Conservation (phyloP, 345 rosid genomes). For the Brassica nigra region DNA sequence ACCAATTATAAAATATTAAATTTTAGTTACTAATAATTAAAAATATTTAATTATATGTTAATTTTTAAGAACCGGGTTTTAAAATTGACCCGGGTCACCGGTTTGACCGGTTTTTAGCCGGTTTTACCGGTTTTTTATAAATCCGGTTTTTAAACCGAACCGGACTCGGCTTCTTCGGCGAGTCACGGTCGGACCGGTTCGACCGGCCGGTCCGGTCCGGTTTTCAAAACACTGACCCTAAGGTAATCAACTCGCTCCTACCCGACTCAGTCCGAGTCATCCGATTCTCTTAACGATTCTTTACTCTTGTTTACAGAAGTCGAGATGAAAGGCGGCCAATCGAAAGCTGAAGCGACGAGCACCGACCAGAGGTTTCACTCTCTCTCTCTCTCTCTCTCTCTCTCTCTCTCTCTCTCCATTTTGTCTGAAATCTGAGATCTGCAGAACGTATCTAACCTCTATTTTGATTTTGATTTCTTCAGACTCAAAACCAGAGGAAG, state of each 20-base stretch:
- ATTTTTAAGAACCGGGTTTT: too few species aligned
- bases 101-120: too few species aligned
- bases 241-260: constrained; percentile 36
- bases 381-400: not conserved
- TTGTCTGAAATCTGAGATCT: constrained; percentile 28
- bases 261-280: constrained; percentile 39
- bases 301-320: constrained; percentile 43
- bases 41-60: too few species aligned
- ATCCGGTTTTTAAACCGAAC: too few species aligned
- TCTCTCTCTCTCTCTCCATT: not conserved
- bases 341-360: constrained; percentile 49
- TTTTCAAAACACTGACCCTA: not conserved
- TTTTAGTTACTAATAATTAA: too few species aligned
- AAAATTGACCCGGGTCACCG: too few species aligned
- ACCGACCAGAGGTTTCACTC: constrained; percentile 49
- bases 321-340: constrained; percentile 70
- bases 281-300: constrained; percentile 31
- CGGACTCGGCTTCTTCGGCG: too few species aligned
- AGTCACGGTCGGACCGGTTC: too few species aligned
- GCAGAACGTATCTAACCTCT: not conserved
- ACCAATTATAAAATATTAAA: too few species aligned
- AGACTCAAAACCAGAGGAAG: constrained; percentile 57
- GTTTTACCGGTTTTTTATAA: too few species aligned
- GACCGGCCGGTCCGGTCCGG: too few species aligned
- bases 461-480: not conserved